A percentile compares a stretch with the other conserved stretches of the same genome.
Evolutionary conservation across 2,329 filamentous ascomycete species (phyloP).

Genomic region (Waltergamsia citrina): DNA sequence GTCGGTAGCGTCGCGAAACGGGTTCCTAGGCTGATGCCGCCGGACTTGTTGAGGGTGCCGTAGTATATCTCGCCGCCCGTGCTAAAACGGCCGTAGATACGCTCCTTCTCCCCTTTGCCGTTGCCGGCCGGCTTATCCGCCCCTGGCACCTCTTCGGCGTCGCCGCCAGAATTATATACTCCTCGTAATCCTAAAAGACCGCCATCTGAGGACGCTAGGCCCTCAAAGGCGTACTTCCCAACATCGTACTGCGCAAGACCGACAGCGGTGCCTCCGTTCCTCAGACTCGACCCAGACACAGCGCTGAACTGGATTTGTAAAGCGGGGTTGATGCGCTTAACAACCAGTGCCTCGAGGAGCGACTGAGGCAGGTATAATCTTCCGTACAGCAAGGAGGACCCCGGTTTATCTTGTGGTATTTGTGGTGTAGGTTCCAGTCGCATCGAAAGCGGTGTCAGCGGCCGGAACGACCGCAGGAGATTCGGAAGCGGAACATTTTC

Average conservation of each 20-base stretch:
- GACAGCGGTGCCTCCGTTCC: slow-evolving; percentile 67
- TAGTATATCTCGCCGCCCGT: slow-evolving; percentile 93
- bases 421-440: slow-evolving; percentile 14
- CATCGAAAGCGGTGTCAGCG: slow-evolving; percentile 53
- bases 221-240: slow-evolving; percentile 82
- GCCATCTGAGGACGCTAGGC: slow-evolving; percentile 86
- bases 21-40: slow-evolving; percentile 79
- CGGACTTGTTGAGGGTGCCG: slow-evolving; percentile 86
- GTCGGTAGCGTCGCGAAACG: slow-evolving; percentile 81
- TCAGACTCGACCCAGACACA: slow-evolving; percentile 62
- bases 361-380: slow-evolving; percentile 76
- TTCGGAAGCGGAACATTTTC: slow-evolving; percentile 66
- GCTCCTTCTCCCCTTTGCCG: slow-evolving; percentile 37
- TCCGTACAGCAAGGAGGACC: slow-evolving; percentile 61
- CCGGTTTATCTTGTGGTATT: slow-evolving; percentile 17
- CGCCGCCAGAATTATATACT: slow-evolving; percentile 87
- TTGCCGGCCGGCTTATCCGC: slow-evolving; percentile 14
- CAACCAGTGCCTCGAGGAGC: slow-evolving; percentile 75
- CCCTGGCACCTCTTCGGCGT: slow-evolving; percentile 32
- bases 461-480: slow-evolving; percentile 74
- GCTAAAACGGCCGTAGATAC: slow-evolving; percentile 73
- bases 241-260: slow-evolving; percentile 72
- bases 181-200: slow-evolving; percentile 80
- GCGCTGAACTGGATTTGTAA: slow-evolving; percentile 73
- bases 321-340: slow-evolving; percentile 67